phyloP scores from a whole-genome alignment of 1,139 yeast species.

The Geotrichum armillariae region DNA sequence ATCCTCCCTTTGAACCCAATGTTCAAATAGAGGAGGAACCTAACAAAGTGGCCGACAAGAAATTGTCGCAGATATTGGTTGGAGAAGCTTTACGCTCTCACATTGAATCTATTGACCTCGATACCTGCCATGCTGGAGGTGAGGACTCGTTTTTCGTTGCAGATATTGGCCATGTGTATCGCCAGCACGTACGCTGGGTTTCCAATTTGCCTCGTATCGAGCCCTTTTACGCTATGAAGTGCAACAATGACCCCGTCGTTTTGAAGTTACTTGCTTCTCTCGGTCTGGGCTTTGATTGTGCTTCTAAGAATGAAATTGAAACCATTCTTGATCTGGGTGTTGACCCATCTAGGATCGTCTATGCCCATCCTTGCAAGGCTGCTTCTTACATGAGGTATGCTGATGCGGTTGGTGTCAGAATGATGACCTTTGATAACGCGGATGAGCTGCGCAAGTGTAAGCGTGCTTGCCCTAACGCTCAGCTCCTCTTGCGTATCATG shows the following conservation, averaged over 20 bases:
- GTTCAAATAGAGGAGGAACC: constrained; percentile 14
- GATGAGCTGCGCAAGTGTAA: constrained; percentile 80
- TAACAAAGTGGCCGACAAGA: constrained; percentile 18
- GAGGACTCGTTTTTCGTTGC: constrained; percentile 90
- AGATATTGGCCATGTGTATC: constrained; percentile 71
- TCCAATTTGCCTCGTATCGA: constrained; percentile 65
- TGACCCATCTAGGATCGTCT: constrained; percentile 66
- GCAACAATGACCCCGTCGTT: constrained; percentile 74
- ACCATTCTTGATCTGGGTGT: constrained; percentile 62
- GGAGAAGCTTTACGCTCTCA: constrained; percentile 30
- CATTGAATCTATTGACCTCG: constrained; percentile 50
- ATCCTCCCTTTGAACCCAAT: not conserved
- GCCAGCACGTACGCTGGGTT: constrained; percentile 64
- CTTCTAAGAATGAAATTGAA: constrained; percentile 83
- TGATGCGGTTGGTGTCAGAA: constrained; percentile 50
- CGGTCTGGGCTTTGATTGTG: constrained; percentile 90
- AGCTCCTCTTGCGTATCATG: constrained; percentile 73
- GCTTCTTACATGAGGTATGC: constrained; percentile 79
- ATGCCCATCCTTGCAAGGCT: constrained; percentile 94
- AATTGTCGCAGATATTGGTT: constrained; percentile 29
- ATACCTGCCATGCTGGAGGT: constrained; percentile 69
- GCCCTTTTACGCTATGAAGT: constrained; percentile 92
- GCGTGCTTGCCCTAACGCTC: constrained; percentile 64
- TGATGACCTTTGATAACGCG: constrained; percentile 87
- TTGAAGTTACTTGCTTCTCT: constrained; percentile 55